Base-by-base conservation (phyloP, 2,329 filamentous ascomycete genomes). In the Xylaria multiplex region DNA sequence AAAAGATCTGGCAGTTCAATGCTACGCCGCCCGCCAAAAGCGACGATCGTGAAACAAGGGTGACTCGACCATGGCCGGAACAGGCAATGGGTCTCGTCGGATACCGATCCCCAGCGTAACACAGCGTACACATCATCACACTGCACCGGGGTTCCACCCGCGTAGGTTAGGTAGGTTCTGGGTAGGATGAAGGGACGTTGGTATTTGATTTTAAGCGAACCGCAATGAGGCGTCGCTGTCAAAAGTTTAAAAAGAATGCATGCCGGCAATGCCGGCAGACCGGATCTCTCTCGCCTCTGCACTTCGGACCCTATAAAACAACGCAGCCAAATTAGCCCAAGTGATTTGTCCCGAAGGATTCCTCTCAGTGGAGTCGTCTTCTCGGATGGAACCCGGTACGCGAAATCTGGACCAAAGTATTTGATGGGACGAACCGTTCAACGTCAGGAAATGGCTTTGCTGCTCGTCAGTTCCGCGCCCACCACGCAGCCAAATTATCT, bases 11-110 rank as follows among this genome's bases (percentile, higher is more conserved):
- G 22, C 40, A 54, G 52, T 55, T 54, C 13, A 16, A 46, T 19
- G 37, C 54, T 5, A 16, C 54, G 40, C 63, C 62, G 37, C 11
- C 27, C 49, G 24, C 59, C 32, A 8, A n/a, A 59, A 62, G 27
- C 19, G 64, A 54, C 30, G 40, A 63, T 59, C 46, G 49, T 63
- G 59, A 66, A 66, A 62, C 64, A 35, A 40, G 63, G 64, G 14
- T 56, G 6, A 27, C 27, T 27, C 27, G 27, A 19, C n/a, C 27
- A 46, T 27, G 30, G 24, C 60, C 45, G 6, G 40, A 62, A 58
- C n/a, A 19, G 59, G 53, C 8, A 52, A 55, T 57, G 13, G 27
- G 40, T 19, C 45, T 35, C 16, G 49, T 49, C 40, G 35, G 50
- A 57, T 37, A 37, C 60, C 53, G 49, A 55, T 54, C 32, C 32